These are phyloP conservation scores for Stygiomarasmius scandens DNA, from an alignment of 1,284 basidiomycete genomes.

Conservation along the genomic window DNA sequence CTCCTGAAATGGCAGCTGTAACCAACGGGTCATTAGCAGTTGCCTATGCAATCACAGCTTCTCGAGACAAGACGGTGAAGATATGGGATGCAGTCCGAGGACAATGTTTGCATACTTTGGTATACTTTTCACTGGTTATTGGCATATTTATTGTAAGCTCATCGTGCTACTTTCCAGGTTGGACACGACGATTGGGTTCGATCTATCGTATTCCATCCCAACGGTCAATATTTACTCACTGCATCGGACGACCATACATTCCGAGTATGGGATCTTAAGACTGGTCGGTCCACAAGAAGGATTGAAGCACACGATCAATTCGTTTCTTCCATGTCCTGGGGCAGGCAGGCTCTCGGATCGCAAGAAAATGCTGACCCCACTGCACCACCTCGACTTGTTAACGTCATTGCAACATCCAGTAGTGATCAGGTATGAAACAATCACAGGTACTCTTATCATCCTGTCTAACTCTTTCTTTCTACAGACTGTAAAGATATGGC, in stretches of 20 bases:
- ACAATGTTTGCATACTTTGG: slow-evolving; percentile 68
- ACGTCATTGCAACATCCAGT: slow-evolving; percentile 69
- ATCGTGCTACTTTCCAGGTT: slow-evolving; percentile 31
- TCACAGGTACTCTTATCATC: background rate
- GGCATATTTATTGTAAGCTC: background rate
- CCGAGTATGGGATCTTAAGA: slow-evolving; percentile 74
- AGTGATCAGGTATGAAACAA: slow-evolving; percentile 55
- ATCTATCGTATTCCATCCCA: slow-evolving; percentile 69
- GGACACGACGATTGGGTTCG: slow-evolving; percentile 77
- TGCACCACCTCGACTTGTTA: slow-evolving; percentile 49
- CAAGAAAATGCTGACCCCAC: slow-evolving; percentile 30
- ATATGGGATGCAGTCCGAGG: slow-evolving; percentile 72
- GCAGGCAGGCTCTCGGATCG: slow-evolving; percentile 46
- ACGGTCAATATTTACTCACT: slow-evolving; percentile 73
- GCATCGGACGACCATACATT: slow-evolving; percentile 80
- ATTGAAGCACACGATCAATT: slow-evolving; percentile 77
- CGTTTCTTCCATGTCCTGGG: slow-evolving; percentile 69
- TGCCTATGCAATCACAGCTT: slow-evolving; percentile 65
- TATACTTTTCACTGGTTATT: slow-evolving; percentile 30
- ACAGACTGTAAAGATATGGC: slow-evolving; percentile 21
- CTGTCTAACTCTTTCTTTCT: background rate
- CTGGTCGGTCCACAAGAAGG: slow-evolving; percentile 67
- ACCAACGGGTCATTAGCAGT: slow-evolving; percentile 29
- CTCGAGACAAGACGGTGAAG: slow-evolving; percentile 73
- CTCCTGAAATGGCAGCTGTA: slow-evolving; percentile 27